Conservation (phyloP, 495 filamentous ascomycete genomes). For the Aspergillus kassunensis region DNA sequence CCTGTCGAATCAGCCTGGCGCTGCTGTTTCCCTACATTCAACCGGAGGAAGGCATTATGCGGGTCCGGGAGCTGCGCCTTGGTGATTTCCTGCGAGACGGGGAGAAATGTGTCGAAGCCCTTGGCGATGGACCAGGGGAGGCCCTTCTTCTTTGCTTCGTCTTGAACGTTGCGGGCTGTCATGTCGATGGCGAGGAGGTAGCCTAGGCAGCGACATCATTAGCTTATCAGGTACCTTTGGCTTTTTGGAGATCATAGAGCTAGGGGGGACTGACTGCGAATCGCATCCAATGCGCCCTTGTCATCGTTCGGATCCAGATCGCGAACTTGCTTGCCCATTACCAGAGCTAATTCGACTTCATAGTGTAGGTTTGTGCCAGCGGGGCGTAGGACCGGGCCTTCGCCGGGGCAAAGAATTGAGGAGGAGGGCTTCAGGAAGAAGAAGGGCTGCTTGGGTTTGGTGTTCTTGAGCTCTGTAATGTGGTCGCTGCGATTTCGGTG, state of each 20-base stretch:
- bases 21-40: conserved; percentile 70
- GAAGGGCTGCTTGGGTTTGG: conserved; percentile 84
- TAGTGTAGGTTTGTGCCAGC: conserved; percentile 82
- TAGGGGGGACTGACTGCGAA: conserved; percentile 46
- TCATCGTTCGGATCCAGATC: conserved; percentile 68
- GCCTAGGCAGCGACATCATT: conserved; percentile 36
- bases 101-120: conserved; percentile 96
- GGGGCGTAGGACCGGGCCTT: conserved; percentile 80
- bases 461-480: conserved; percentile 84
- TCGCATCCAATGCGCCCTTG: conserved; percentile 44
- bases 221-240: no score
- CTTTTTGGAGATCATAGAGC: no score
- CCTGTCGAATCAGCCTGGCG: conserved; percentile 81
- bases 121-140: conserved; percentile 96
- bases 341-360: conserved; percentile 87
- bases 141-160: conserved; percentile 93
- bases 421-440: conserved; percentile 96
- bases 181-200: conserved; percentile 89
- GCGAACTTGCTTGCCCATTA: conserved; percentile 73
- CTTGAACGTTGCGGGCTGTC: conserved; percentile 89
- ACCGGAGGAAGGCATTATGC: conserved; percentile 77
- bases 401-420: conserved; percentile 70
- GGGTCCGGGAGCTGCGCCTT: conserved; percentile 80
- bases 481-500: conserved; percentile 64
- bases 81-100: conserved; percentile 71